Evolutionary conservation across 345 rosid genomes (phyloP), one percentile per base, ranked within the genome.

Genomic region (Dimocarpus longan): DNA sequence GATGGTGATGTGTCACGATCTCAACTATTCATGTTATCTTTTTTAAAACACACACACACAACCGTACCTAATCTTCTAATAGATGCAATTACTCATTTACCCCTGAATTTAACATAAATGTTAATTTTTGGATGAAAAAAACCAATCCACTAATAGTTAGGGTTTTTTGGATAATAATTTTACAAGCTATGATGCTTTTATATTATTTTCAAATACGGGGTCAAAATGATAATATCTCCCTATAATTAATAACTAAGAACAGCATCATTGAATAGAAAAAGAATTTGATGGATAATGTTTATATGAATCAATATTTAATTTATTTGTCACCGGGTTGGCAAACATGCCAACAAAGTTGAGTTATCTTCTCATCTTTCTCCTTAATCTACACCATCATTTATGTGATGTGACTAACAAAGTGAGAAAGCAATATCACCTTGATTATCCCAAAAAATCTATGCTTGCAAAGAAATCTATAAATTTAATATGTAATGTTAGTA

Each of bases 241-340:
- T 21, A 37, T 11, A 57, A 76, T 26, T 68, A n/a, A 66, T 21
- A 43, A 48, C 26, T 40, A 16, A 68, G 21, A 24, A 24, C 37
- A 15, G 24, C 66, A 68, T 28, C 13, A 22, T 6, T n/a, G 65
- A 75, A 10, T 43, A 70, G 60, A n/a, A 46, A 48, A 75, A 42
- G 57, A 19, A 75, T 66, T 67, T 12, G 52, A 76, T 37, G 62
- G 60, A 75, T 6, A 50, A 6, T 75, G 0, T 37, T 19, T 75
- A 1, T 21, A 32, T 8, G 16, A 66, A 50, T 74, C 19, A 52
- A 46, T 6, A 46, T 1, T 46, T 11, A 46, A 7, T 19, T 50
- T 32, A 7, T 50, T 46, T 66, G 72, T 66, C 66, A 52, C 66
- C 73, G 52, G 66, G 72, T 76, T 76, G 79, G 66, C 73, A 21